Percentiles rank a stretch among this genome's conserved stretches.
phyloP scores from a whole-genome alignment of 2,329 filamentous ascomycete genomes.

The Pseudopyricularia cyperi region DNA sequence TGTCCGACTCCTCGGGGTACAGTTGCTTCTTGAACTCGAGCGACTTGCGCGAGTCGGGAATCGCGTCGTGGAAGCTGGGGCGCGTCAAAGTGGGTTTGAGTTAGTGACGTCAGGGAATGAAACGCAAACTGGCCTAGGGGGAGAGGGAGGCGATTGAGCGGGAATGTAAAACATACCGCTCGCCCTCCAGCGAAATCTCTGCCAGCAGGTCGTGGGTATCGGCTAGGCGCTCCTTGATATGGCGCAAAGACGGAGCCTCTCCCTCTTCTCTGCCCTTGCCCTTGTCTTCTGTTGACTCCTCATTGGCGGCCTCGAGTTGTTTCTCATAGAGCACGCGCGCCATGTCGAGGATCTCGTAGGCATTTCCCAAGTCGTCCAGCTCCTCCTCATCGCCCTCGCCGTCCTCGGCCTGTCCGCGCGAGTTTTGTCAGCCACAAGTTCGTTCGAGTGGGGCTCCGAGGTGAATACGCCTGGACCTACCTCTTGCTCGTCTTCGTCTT shows the following conservation, averaged over 20 bases:
- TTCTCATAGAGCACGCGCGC: slow-evolving; percentile 54
- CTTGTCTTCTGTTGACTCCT: slow-evolving; percentile 21
- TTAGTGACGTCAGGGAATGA: neutral
- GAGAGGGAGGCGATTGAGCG: slow-evolving; percentile 1
- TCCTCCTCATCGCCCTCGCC: slow-evolving; percentile 41
- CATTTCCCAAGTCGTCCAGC: slow-evolving; percentile 62
- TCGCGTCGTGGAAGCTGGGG: slow-evolving; percentile 70
- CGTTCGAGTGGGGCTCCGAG: too few species aligned
- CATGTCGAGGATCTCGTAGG: slow-evolving; percentile 76
- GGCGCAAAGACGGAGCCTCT: slow-evolving; percentile 30
- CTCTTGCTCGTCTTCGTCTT: slow-evolving; percentile 43
- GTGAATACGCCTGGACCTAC: slow-evolving; percentile 7
- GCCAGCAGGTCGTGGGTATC: slow-evolving; percentile 90
- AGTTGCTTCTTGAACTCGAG: slow-evolving; percentile 69
- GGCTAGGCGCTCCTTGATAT: slow-evolving; percentile 73
- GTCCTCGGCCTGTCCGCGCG: slow-evolving; percentile 19
- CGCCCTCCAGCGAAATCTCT: slow-evolving; percentile 94
- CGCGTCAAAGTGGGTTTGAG: neutral
- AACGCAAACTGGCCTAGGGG: neutral
- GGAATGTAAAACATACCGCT: slow-evolving; percentile 39
- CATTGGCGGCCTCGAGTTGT: slow-evolving; percentile 29
- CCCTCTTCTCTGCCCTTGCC: slow-evolving; percentile 26
- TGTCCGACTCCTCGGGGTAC: slow-evolving; percentile 66
- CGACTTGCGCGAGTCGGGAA: slow-evolving; percentile 66
- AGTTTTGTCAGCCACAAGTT: neutral